Conservation (phyloP, 2,329 filamentous ascomycete species). For the Alternaria solani region DNA sequence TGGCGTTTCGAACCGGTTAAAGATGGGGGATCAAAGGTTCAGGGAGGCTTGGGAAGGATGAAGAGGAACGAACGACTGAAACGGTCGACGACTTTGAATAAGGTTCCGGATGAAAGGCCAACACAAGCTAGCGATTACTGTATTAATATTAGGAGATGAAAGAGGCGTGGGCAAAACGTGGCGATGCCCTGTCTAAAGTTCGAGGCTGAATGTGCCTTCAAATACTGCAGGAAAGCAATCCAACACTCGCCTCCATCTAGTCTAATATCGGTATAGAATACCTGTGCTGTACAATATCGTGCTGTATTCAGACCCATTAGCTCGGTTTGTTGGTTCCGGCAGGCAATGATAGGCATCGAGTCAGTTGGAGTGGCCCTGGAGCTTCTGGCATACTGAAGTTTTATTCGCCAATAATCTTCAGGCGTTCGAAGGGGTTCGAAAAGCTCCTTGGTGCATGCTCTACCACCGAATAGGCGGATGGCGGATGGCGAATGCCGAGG, state of each 20-base stretch:
- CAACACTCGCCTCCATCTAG: constrained; percentile 12
- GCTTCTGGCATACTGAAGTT: constrained; percentile 9
- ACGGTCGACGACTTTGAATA: constrained; percentile 13
- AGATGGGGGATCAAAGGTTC: constrained; percentile 7
- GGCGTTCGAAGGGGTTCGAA: constrained; percentile 12
- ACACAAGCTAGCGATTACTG: constrained; percentile 15
- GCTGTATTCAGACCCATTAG: constrained; percentile 4
- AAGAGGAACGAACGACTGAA: constrained; percentile 13
- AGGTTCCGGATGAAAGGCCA: constrained; percentile 15
- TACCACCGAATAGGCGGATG: constrained; percentile 15
- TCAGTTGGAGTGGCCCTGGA: constrained; percentile 11
- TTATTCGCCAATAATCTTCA: constrained; percentile 14
- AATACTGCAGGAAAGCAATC: constrained; percentile 19
- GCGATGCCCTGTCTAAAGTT: constrained; percentile 16
- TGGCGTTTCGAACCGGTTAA: constrained; percentile 18
- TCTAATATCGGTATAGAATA: neutral
- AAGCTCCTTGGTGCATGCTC: constrained; percentile 10
- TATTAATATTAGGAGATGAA: constrained; percentile 19
- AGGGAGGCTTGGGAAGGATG: constrained; percentile 7
- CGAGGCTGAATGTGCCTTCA: constrained; percentile 22
- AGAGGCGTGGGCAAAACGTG: constrained; percentile 12
- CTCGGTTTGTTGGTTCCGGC: constrained; percentile 19
- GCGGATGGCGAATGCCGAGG: constrained; percentile 5
- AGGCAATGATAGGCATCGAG: constrained; percentile 20
- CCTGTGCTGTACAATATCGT: constrained; percentile 5